A percentile compares a stretch with the other conserved stretches of the same genome.
phyloP scores from a whole-genome alignment of 257 asterid genomes.

The Solanum medicagineum region DNA sequence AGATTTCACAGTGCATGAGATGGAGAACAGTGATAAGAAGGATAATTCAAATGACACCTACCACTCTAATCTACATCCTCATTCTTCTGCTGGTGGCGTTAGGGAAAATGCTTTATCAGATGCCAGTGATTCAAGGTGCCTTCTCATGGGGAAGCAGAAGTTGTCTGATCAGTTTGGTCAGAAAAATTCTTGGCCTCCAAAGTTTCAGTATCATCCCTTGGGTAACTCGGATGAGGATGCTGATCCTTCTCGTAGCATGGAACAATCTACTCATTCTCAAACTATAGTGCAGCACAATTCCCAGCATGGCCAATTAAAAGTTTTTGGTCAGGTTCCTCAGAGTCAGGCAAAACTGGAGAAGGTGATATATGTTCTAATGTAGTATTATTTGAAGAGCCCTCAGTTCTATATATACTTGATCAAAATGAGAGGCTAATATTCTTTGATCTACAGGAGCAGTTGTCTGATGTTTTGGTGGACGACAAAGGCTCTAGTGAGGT shows the following conservation, averaged over 20 bases:
- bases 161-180: slow-evolving; percentile 30
- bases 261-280: slow-evolving; percentile 35
- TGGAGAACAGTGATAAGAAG: slow-evolving; percentile 30
- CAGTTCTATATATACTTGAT: neutral
- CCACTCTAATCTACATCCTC: slow-evolving; percentile 42
- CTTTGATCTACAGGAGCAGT: slow-evolving; percentile 37
- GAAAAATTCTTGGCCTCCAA: slow-evolving; percentile 45
- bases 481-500: slow-evolving; percentile 26
- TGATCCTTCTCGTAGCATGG: slow-evolving; percentile 31
- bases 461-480: slow-evolving; percentile 34
- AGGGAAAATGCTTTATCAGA: slow-evolving; percentile 42
- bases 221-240: slow-evolving; percentile 61
- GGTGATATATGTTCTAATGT: slow-evolving; percentile 22
- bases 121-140: slow-evolving; percentile 40
- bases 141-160: slow-evolving; percentile 45
- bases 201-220: slow-evolving; percentile 88
- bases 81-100: slow-evolving; percentile 31
- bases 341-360: slow-evolving; percentile 24
- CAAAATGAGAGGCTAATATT: neutral
- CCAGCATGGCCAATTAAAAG: slow-evolving; percentile 40
- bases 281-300: slow-evolving; percentile 24
- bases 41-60: slow-evolving; percentile 62
- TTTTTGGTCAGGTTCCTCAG: slow-evolving; percentile 35
- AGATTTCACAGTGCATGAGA: slow-evolving; percentile 28
- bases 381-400: neutral